Percentiles rank a stretch among this genome's conserved stretches.
Evolutionary conservation across 805 yeast genomes (phyloP).

Genomic region (Wickerhamomyces sydowiorum): DNA sequence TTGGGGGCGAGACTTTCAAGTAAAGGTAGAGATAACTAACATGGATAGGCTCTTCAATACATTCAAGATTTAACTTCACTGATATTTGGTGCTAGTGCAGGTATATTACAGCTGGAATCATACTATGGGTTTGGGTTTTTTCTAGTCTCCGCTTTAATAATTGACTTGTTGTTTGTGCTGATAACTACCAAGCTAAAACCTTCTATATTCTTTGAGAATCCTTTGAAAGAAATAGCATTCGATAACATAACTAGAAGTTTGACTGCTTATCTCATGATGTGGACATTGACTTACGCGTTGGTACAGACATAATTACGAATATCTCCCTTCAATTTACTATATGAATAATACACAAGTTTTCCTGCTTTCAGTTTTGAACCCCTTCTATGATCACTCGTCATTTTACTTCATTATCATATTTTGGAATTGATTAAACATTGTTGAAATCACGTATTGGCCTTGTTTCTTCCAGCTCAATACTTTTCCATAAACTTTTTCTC

Average conservation of each 20-base stretch:
- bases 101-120: constrained; percentile 20
- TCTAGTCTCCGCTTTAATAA: constrained; percentile 3
- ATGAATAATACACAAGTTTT: neutral
- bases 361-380: too few relatives aligned
- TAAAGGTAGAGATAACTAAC: too few relatives aligned
- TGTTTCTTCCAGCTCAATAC: constrained; percentile 57
- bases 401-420: too few relatives aligned
- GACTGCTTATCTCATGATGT: constrained; percentile 1
- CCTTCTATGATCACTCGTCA: too few relatives aligned
- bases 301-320: constrained; percentile 12
- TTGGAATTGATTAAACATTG: too few relatives aligned
- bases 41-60: constrained; percentile 15
- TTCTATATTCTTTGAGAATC: constrained; percentile 9
- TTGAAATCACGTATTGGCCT: constrained; percentile 43
- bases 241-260: neutral
- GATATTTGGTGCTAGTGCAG: constrained; percentile 17
- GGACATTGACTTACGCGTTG: constrained; percentile 22
- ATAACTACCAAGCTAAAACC: constrained; percentile 5
- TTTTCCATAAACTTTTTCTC: constrained; percentile 50
- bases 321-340: neutral
- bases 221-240: constrained; percentile 8
- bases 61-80: constrained; percentile 20
- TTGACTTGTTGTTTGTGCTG: constrained; percentile 6
- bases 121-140: constrained; percentile 17
- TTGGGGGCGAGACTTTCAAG: too few relatives aligned